Conservation (phyloP, 176 grass and related monocot species). For the Guadua angustifolia region DNA sequence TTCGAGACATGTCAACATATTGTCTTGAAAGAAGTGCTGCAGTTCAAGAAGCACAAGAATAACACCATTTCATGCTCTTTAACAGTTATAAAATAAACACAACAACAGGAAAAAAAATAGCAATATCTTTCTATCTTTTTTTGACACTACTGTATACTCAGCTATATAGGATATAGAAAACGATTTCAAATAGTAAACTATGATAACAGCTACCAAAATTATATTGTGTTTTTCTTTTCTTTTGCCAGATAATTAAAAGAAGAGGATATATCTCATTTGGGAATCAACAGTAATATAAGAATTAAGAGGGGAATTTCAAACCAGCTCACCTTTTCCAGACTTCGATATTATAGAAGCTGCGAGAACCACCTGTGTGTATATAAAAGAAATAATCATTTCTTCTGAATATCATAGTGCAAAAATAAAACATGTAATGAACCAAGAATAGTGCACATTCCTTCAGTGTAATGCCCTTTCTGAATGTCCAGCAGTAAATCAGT, state of each 20-base stretch:
- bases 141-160: background rate
- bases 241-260: background rate
- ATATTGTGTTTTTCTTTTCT: background rate
- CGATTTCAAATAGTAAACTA: background rate
- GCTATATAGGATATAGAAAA: background rate
- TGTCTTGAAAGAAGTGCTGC: conserved; percentile 85
- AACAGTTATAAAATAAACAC: background rate
- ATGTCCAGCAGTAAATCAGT: conserved; percentile 11
- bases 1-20: conserved; percentile 82
- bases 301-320: conserved; percentile 26
- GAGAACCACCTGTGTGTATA: conserved; percentile 70
- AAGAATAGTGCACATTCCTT: background rate
- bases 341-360: conserved; percentile 74
- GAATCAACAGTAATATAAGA: background rate
- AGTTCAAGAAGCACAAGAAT: conserved; percentile 46
- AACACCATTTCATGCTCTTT: conserved; percentile 2
- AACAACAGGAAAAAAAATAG: background rate
- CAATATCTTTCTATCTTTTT: background rate
- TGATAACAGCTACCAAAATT: conserved; percentile 23
- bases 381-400: conserved; percentile 31
- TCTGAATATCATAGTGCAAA: background rate
- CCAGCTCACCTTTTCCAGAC: conserved; percentile 73
- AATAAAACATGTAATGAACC: conserved; percentile 1
- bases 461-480: background rate
- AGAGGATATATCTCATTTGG: background rate